Percentiles rank a stretch among this genome's conserved stretches.
These are phyloP conservation scores for Nemania sp. DNA, from an alignment of 2,329 filamentous ascomycete species.

Conservation along the genomic window DNA sequence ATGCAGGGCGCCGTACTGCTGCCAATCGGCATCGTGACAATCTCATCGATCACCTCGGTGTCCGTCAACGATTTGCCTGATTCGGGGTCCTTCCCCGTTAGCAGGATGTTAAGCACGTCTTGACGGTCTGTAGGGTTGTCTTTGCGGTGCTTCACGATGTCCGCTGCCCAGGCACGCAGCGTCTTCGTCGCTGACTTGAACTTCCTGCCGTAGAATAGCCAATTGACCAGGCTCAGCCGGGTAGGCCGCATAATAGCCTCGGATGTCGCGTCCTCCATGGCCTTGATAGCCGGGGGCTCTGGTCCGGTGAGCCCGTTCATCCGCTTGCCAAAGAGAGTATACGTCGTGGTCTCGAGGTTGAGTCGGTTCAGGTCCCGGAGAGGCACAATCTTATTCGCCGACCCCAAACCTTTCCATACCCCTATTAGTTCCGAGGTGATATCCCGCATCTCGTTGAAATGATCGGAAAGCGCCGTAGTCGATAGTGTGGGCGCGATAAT, in stretches of 20 bases:
- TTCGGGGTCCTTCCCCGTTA: conserved; percentile 62
- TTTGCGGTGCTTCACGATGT: conserved; percentile 60
- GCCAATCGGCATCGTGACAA: conserved; percentile 68
- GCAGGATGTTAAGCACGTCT: conserved; percentile 63
- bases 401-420: conserved; percentile 50
- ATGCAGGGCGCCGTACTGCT: conserved; percentile 53
- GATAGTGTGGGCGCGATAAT: conserved; percentile 54
- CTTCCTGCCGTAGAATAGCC: conserved; percentile 55
- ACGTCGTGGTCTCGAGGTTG: conserved; percentile 55
- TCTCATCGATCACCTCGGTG: conserved; percentile 66
- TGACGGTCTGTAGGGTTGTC: conserved; percentile 57
- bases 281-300: conserved; percentile 53
- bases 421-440: conserved; percentile 53
- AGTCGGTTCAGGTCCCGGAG: conserved; percentile 56
- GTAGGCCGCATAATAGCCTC: conserved; percentile 60
- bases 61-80: conserved; percentile 62
- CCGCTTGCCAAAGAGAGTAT: conserved; percentile 55
- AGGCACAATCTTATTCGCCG: conserved; percentile 47
- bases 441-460: conserved; percentile 53
- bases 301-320: conserved; percentile 51
- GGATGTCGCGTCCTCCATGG: conserved; percentile 57
- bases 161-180: conserved; percentile 58
- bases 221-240: conserved; percentile 55
- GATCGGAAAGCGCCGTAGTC: conserved; percentile 38
- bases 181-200: conserved; percentile 56